Evolutionary conservation across 208 protist genomes (phyloP), one percentile per base, ranked within the genome.

Genomic region (Leishmania arabica): DNA sequence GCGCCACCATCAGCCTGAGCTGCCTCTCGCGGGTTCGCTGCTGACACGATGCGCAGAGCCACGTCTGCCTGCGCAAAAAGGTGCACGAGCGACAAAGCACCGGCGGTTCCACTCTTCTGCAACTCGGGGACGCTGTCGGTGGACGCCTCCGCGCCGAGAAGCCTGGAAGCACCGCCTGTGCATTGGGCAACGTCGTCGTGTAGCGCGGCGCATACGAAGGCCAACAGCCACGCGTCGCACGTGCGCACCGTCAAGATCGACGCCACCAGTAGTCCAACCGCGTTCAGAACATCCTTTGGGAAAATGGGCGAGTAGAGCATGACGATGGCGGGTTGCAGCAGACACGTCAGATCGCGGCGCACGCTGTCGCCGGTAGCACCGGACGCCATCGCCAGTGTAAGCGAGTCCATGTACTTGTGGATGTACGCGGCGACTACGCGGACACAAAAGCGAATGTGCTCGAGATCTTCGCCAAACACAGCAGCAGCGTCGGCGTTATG

Each of bases 261-360:
- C 3, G 92, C 91, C 21, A 96, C 86, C 17, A 98, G 86, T 19
- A 98, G 75, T 1, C 93, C 95, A 24, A 92, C 86, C 27, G 93
- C 95, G 79, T 98, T 97, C 45, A 98, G 86, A 60, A 98, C 89
- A 80, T 98, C 95, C 79, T 97, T 98, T 31, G 95, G 95, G 78
- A 98, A 94, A 0, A 84, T 81, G 21, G 72, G 47, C 1, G 90
- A 95, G 45, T 81, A 82, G 2, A 97, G 87, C 95, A 98, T 96
- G 11, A 86, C 68, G 17, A 94, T 65, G 9, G 89, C 81, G 42
- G 91, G 84, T 45, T 87, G 86, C 34, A 95, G 72, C 19, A 96
- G 75, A 42, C 88, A 72, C 4, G 84, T 58, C 7, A 97, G 77
- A 71, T 93, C 56, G 45, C 65, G 77, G 15, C 75, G 78, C 65